A percentile compares a stretch with the other conserved stretches of the same genome.
phyloP scores from a whole-genome alignment of 352 stramenopile species.

The Phytophthora niederhauseri region DNA sequence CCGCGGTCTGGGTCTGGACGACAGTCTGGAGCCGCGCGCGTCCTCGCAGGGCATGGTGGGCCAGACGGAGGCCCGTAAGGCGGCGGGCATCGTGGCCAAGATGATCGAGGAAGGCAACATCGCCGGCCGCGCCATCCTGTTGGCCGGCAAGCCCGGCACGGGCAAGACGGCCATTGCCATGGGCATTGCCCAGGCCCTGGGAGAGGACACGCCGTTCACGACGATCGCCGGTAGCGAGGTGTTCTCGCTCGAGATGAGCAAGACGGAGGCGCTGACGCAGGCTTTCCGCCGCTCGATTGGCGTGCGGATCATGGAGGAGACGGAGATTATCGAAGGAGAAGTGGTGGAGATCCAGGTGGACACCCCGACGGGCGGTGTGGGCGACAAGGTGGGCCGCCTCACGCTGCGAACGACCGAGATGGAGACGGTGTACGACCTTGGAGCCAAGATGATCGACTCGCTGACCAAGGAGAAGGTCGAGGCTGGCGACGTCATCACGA shows the following conservation, averaged over 20 bases:
- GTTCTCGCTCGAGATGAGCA: constrained; percentile 99
- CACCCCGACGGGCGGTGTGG: constrained; percentile 70
- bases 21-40: constrained; percentile 94
- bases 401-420: constrained; percentile 99
- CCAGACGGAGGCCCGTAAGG: constrained; percentile 93
- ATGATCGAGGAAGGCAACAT: constrained; percentile 99
- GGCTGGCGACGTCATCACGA: constrained; percentile 99
- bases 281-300: constrained; percentile 97
- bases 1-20: constrained; percentile 97
- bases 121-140: constrained; percentile 95
- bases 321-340: constrained; percentile 99
- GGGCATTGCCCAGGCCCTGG: constrained; percentile 97
- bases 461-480: constrained; percentile 99
- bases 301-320: constrained; percentile 99
- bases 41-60: constrained; percentile 98
- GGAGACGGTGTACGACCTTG: constrained; percentile 99
- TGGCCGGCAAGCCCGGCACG: constrained; percentile 97
- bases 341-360: constrained; percentile 99
- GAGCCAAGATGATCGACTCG: constrained; percentile 99
- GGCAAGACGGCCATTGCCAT: constrained; percentile 99
- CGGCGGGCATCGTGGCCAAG: constrained; percentile 96
- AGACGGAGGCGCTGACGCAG: constrained; percentile 99
- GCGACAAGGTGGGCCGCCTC: constrained; percentile 91
- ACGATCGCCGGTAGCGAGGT: constrained; percentile 98
- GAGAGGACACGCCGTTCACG: constrained; percentile 98